A percentile compares a stretch with the other conserved stretches of the same genome.
phyloP scores from a whole-genome alignment of 2,329 filamentous ascomycete genomes.

The Colletotrichum sp. region DNA sequence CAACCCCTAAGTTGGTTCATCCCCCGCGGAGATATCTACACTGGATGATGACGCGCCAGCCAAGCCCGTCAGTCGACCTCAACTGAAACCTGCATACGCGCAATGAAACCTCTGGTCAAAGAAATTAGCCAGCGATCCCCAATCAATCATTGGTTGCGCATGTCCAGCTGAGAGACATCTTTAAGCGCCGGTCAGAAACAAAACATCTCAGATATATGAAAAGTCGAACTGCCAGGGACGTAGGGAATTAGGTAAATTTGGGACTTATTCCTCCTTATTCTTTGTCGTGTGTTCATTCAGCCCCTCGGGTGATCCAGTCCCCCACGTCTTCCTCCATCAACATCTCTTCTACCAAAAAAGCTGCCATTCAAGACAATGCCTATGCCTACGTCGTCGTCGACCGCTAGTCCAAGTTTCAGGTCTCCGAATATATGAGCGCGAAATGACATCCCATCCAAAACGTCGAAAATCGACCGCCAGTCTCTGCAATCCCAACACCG shows the following conservation, averaged over 20 bases:
- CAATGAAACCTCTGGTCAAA: not conserved
- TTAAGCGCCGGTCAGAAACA: not conserved
- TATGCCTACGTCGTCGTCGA: not conserved
- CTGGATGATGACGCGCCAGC: not conserved
- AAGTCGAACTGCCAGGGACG: not conserved
- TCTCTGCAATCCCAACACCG: not conserved
- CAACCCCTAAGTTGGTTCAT: rapidly evolving
- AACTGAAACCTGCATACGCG: not conserved
- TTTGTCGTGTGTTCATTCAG: not conserved
- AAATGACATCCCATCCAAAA: not conserved
- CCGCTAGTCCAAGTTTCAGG: not conserved
- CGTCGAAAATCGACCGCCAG: not conserved
- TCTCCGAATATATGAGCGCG: not conserved
- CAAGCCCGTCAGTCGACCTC: not conserved
- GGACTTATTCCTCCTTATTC: not conserved
- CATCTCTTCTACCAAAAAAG: not conserved
- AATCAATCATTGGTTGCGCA: not conserved
- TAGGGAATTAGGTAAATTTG: conserved; percentile 18
- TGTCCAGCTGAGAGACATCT: not conserved
- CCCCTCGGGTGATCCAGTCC: not conserved
- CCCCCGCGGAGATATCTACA: not conserved
- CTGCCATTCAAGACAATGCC: not conserved
- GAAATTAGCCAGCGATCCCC: not conserved
- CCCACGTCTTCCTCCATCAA: not conserved
- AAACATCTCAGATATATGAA: not conserved